Conservation (phyloP, 305 asterid species). For the Fraxinus platypoda region DNA sequence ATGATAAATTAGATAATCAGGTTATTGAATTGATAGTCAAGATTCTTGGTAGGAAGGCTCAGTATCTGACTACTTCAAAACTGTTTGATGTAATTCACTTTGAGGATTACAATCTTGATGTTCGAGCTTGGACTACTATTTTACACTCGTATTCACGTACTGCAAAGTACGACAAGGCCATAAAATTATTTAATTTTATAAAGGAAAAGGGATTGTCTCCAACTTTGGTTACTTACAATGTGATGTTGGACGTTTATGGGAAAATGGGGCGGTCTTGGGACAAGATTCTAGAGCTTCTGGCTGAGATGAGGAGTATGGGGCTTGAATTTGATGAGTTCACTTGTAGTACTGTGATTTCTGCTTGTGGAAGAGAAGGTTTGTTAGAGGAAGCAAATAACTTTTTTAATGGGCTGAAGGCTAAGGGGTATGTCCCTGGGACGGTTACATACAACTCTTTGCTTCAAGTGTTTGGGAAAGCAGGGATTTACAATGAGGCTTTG, state of each 20-base stretch:
- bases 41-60: constrained; percentile 87
- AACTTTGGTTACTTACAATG: constrained; percentile 85
- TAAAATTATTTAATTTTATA: constrained; percentile 61
- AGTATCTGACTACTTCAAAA: constrained; percentile 60
- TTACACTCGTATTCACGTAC: constrained; percentile 79
- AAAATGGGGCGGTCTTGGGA: constrained; percentile 84
- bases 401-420: constrained; percentile 61
- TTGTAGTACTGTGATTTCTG: constrained; percentile 90
- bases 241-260: constrained; percentile 90
- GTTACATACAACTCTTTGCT: constrained; percentile 82
- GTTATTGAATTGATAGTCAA: constrained; percentile 72
- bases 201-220: constrained; percentile 59
- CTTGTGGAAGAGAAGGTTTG: constrained; percentile 89
- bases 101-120: constrained; percentile 58
- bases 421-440: constrained; percentile 72
- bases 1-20: constrained; percentile 64
- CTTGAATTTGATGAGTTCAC: constrained; percentile 88
- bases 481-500: constrained; percentile 74
- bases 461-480: constrained; percentile 86
- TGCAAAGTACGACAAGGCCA: constrained; percentile 78
- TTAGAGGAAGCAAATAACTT: constrained; percentile 80
- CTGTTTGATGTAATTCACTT: constrained; percentile 74
- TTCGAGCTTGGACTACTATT: constrained; percentile 80
- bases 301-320: constrained; percentile 68
- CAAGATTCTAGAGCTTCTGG: constrained; percentile 62